These are phyloP conservation scores for Aureobasidium sp. DNA, from an alignment of 2,329 filamentous ascomycete genomes.

Conservation along the genomic window DNA sequence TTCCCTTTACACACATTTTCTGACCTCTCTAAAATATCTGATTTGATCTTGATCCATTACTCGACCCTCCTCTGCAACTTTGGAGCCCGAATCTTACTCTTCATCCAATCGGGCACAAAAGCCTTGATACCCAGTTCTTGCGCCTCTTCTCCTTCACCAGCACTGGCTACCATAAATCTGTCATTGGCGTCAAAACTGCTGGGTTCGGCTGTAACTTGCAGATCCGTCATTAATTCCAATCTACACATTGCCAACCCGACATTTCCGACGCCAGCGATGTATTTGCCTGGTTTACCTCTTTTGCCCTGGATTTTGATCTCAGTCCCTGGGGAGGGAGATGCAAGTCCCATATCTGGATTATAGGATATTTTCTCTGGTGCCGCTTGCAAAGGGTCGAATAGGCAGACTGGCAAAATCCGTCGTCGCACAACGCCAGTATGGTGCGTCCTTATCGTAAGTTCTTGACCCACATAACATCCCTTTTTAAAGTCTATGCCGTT, in stretches of 20 bases:
- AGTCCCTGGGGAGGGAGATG: slow-evolving; percentile 22
- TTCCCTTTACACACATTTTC: no score
- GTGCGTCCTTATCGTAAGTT: slow-evolving; percentile 90
- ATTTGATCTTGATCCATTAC: no score
- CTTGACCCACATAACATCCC: slow-evolving; percentile 94
- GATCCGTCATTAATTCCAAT: slow-evolving; percentile 82
- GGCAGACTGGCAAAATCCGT: slow-evolving; percentile 70
- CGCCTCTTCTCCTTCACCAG: slow-evolving; percentile 17
- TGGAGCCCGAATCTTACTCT: slow-evolving; percentile 36
- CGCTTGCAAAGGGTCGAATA: slow-evolving; percentile 52
- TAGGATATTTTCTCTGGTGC: slow-evolving; percentile 44
- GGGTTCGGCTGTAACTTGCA: slow-evolving; percentile 62
- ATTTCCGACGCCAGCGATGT: slow-evolving; percentile 72
- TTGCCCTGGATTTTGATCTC: slow-evolving; percentile 50
- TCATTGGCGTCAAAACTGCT: slow-evolving; percentile 53
- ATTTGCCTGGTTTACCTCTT: slow-evolving; percentile 64
- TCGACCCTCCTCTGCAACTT: slow-evolving; percentile 33
- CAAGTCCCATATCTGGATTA: slow-evolving; percentile 31
- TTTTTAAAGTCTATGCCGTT: slow-evolving; percentile 86
- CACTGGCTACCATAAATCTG: slow-evolving; percentile 36
- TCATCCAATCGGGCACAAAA: slow-evolving; percentile 74
- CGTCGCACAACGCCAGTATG: slow-evolving; percentile 92
- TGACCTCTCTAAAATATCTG: no score
- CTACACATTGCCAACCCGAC: slow-evolving; percentile 81
- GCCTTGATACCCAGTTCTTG: slow-evolving; percentile 40